These are phyloP conservation scores for Tillandsia fasciculata DNA, from an alignment of 176 grass and related monocot genomes.

Conservation along the genomic window DNA sequence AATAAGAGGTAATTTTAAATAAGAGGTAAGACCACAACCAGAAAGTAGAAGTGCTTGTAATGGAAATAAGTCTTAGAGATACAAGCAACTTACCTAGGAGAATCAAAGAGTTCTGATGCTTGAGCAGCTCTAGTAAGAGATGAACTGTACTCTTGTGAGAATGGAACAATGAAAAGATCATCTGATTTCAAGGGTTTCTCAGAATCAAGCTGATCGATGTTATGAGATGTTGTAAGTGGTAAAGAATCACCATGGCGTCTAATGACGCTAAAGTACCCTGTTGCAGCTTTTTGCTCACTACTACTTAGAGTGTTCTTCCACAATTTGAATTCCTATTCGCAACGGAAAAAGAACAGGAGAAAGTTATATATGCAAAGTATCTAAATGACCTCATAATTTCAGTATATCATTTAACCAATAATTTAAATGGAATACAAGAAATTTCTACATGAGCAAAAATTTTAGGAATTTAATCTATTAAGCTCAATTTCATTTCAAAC, in stretches of 20 bases:
- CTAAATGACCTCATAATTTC: not conserved
- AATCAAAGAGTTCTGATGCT: too few relatives aligned
- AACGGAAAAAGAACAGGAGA: not conserved
- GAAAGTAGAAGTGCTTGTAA: too few relatives aligned
- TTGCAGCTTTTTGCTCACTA: constrained; percentile 60
- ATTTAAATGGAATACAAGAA: too few relatives aligned
- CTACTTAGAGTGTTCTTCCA: constrained; percentile 55
- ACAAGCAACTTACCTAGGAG: too few relatives aligned
- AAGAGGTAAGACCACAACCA: too few relatives aligned
- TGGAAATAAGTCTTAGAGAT: too few relatives aligned
- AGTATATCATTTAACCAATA: not conserved
- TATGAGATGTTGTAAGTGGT: constrained; percentile 16
- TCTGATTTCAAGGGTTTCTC: constrained; percentile 35
- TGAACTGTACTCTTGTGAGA: constrained; percentile 60
- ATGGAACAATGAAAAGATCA: constrained; percentile 77
- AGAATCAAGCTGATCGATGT: constrained; percentile 13
- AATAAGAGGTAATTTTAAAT: too few relatives aligned
- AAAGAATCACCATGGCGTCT: constrained; percentile 43
- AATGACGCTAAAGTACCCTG: constrained; percentile 73
- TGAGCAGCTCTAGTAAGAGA: too few relatives aligned
- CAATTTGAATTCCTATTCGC: constrained; percentile 67
- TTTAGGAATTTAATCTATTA: too few relatives aligned
- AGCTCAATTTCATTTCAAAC: too few relatives aligned
- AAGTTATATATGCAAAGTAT: constrained; percentile 5
- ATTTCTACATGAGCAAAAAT: too few relatives aligned